Evolutionary conservation across 2,329 filamentous ascomycete genomes (phyloP).

Genomic region (Botrytis porri): DNA sequence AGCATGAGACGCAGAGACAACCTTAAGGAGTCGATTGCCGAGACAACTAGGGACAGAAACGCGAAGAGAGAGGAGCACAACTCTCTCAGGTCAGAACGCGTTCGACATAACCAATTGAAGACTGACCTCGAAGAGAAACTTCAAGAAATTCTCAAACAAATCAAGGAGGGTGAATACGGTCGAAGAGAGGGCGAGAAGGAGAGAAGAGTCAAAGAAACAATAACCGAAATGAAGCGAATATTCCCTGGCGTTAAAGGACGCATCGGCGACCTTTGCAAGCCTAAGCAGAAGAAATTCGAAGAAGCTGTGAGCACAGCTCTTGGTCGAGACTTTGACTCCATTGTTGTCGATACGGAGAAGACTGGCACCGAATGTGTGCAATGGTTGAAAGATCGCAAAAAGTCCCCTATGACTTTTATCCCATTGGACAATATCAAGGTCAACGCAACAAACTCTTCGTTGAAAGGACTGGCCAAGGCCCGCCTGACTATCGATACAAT

Average conservation of each 20-base stretch:
- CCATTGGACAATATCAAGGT: conserved; percentile 97
- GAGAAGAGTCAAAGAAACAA: conserved; percentile 72
- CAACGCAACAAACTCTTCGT: conserved; percentile 80
- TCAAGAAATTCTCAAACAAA: conserved; percentile 72
- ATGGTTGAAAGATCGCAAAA: conserved; percentile 86
- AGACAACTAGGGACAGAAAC: conserved; percentile 74
- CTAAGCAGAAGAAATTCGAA: conserved; percentile 95
- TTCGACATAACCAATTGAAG: conserved; percentile 74
- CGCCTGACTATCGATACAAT: conserved; percentile 93
- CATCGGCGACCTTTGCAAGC: conserved; percentile 86
- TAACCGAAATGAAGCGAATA: conserved; percentile 82
- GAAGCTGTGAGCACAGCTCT: conserved; percentile 90
- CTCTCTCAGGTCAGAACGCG: conserved; percentile 75
- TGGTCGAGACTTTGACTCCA: conserved; percentile 88
- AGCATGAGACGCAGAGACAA: conserved; percentile 66
- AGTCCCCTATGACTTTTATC: conserved; percentile 87
- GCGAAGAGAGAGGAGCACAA: conserved; percentile 90
- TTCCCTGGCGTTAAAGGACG: conserved; percentile 90
- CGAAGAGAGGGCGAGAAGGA: conserved; percentile 84
- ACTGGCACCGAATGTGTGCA: conserved; percentile 91
- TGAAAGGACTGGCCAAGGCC: conserved; percentile 84
- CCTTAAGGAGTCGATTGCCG: conserved; percentile 60
- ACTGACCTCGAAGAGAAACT: conserved; percentile 93
- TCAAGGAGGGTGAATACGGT: conserved; percentile 82
- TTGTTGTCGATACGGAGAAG: conserved; percentile 93